Base-by-base conservation (phyloP, 2,329 filamentous ascomycete genomes). In the Hypoxylon sp. region DNA sequence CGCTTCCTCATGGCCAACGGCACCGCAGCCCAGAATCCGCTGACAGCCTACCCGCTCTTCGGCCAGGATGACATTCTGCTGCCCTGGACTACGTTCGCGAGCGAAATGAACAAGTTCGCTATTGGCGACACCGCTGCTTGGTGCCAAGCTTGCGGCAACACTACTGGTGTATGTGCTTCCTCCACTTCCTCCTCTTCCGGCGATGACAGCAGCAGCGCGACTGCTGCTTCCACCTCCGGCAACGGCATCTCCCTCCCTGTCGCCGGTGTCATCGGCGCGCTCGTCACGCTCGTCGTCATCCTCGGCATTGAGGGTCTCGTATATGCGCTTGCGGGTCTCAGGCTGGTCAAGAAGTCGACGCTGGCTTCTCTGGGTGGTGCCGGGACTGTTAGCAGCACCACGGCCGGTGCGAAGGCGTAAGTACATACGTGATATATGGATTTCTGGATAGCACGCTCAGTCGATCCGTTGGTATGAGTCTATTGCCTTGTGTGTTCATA, bases 251-350 rank as follows among this genome's bases (percentile, higher is more conserved):
- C 89, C 52, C 86, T 83, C 37, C 84, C 87, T 5, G 87, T 94
- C n/a, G 92, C 91, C 0, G 92, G 93, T 53, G 92, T 94, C 4
- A 93, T 96, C 52, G 89, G 92, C 46, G 91, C 93, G 44, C 77
- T 93, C 68, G 81, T 91, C 37, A 85, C 85, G 0, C 76, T 87
- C 4, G 79, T 79, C 8, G 81, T 85, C 10, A 78, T 86, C 15
- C 75, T 85, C 41, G 79, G 77, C 13, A 37, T 82, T 19, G 78
- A 84, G 73, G 80, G 74, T 8, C 72, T 82, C 13, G 72, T 83
- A 44, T 75, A 84, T 71, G 69, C 78, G 15, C 13, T 81, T 5
- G 79, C 76, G 5, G 82, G 83, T 10, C 68, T 85, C 64, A 80
- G 80, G 22, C 68, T 85, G 19, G 80, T 81, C 54, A 84, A 81